Base-by-base conservation (phyloP, 2,329 filamentous ascomycete species). In the Sclerotinia nivalis region DNA sequence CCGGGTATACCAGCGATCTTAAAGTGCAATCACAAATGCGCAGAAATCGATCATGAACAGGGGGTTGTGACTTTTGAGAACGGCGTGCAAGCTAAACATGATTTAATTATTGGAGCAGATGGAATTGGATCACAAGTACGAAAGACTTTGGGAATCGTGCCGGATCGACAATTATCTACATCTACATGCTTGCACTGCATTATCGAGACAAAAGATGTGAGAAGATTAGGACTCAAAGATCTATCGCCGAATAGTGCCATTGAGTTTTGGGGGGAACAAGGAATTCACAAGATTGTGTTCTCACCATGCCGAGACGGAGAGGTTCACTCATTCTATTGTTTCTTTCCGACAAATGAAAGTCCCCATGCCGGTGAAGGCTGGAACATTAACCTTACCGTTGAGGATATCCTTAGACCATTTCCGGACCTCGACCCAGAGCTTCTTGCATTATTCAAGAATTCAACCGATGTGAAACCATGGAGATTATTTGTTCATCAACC, bases 81-180 rank as follows among this genome's bases (percentile, higher is more conserved):
- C 59, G 81, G 80, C 22, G 54, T 71, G 5, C 64, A 68, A 58
- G 74, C 68, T 10, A 71, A 66, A 25, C 75, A 76, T 28, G 82
- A 84, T 70, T 70, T 84, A 3, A 78, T 84, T 25, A 76, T 85
- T 49, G 82, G 80, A 5, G 82, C 83, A 2, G 83, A 85, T 72
- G 83, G 83, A 80, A 91, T 92, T 74, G 88, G 89, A 18, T 91
- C 89, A 0, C 82, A 80, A n/a, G 86, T 89, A 0, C 87, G 89
- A 55, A 79, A 81, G n/a, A 82, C 88, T 59, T 80, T 91, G n/a
- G 89, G 88, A n/a, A 77, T 82, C 8, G 75, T 74, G 6, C 79
- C 80, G 15, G 72, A 79, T 34, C 75, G 78, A 50, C 73, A 74
- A 25, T 76, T 77, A 71, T 80, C 79, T 2, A 80, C 78, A 2